A percentile compares a stretch with the other conserved stretches of the same genome.
Conservation (phyloP, 352 stramenopile genomes). For the Pythium apleroticum region DNA sequence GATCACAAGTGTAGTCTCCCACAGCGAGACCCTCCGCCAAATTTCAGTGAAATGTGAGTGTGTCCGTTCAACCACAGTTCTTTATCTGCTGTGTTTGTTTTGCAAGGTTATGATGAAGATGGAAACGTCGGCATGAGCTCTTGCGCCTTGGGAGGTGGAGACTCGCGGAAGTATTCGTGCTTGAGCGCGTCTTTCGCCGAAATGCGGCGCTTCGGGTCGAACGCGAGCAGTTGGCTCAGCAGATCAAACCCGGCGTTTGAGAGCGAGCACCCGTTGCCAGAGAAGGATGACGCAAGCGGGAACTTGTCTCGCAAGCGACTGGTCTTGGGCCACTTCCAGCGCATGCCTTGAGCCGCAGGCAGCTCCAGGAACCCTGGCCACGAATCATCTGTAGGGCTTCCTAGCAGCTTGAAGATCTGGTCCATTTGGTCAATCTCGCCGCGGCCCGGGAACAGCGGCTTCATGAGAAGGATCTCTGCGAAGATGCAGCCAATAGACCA, state of each 20-base stretch:
- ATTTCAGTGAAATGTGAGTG: neutral
- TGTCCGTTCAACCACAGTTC: neutral
- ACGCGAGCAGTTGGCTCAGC: slow-evolving; percentile 44
- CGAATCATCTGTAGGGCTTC: slow-evolving; percentile 85
- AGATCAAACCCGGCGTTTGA: slow-evolving; percentile 80
- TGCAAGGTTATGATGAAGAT: slow-evolving; percentile 23
- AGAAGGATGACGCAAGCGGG: slow-evolving; percentile 58
- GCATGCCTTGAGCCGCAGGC: slow-evolving; percentile 58
- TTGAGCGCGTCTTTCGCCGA: slow-evolving; percentile 74
- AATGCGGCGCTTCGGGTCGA: slow-evolving; percentile 54
- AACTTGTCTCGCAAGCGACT: slow-evolving; percentile 81
- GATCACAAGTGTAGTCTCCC: neutral
- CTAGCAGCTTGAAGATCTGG: slow-evolving; percentile 95
- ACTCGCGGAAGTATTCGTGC: slow-evolving; percentile 83
- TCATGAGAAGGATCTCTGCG: slow-evolving; percentile 93
- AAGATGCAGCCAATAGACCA: slow-evolving; percentile 97
- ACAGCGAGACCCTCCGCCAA: neutral
- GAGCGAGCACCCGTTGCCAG: slow-evolving; percentile 48
- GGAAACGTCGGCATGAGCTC: slow-evolving; percentile 84
- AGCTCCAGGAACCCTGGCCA: slow-evolving; percentile 84
- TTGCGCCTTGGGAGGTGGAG: slow-evolving; percentile 56
- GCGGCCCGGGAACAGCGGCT: slow-evolving; percentile 91
- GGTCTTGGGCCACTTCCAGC: slow-evolving; percentile 70
- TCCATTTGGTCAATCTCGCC: slow-evolving; percentile 96
- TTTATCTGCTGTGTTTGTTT: slow-evolving; percentile 7